Evolutionary conservation across 768 basidiomycete genomes (phyloP).

Genomic region (Termitomyces sp.): DNA sequence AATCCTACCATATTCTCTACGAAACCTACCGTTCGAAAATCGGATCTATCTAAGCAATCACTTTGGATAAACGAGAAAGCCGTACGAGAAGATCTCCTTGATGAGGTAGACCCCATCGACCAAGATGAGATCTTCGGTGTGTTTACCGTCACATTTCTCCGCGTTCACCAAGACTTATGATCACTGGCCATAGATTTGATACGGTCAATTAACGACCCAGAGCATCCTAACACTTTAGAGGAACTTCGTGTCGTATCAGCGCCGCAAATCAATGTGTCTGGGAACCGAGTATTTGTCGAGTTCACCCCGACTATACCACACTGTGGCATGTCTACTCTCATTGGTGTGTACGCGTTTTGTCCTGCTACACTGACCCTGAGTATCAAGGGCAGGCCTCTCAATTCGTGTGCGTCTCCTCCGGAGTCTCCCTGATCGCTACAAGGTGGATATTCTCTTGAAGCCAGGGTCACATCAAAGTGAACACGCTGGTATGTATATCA

Average conservation of each 20-base stretch:
- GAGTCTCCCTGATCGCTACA: constrained; percentile 88
- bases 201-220: constrained; percentile 89
- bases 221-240: constrained; percentile 91
- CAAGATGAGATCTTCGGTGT: constrained; percentile 90
- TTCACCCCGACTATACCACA: constrained; percentile 98
- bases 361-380: constrained; percentile 4
- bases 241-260: constrained; percentile 93
- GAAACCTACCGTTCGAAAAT: constrained; percentile 41
- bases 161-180: background rate
- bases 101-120: constrained; percentile 74
- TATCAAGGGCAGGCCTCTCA: constrained; percentile 66
- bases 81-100: constrained; percentile 44
- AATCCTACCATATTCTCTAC: constrained; percentile 82
- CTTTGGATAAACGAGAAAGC: constrained; percentile 59
- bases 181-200: constrained; percentile 64
- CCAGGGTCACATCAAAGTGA: constrained; percentile 97
- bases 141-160: background rate
- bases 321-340: constrained; percentile 95
- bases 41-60: constrained; percentile 40
- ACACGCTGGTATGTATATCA: constrained; percentile 58
- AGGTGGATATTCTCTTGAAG: constrained; percentile 90
- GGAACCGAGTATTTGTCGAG: constrained; percentile 78
- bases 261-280: constrained; percentile 63
- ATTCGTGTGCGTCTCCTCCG: constrained; percentile 89
- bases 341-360: constrained; percentile 52